phyloP scores from a whole-genome alignment of 805 yeast genomes.

The Yamadazyma ubonensis region DNA sequence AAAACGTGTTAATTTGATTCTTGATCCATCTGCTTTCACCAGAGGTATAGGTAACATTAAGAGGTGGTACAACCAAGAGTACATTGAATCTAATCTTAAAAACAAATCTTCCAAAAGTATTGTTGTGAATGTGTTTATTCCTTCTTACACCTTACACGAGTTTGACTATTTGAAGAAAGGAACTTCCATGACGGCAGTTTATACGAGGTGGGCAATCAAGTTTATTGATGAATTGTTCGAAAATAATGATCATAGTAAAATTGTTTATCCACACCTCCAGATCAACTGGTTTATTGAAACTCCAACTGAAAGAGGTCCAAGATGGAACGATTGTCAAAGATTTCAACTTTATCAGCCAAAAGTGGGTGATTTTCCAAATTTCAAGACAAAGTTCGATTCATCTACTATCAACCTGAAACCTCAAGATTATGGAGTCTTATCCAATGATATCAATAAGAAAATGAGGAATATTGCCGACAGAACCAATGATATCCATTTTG shows the following conservation, averaged over 20 bases:
- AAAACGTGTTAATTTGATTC: slow-evolving; percentile 39
- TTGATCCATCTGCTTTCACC: slow-evolving; percentile 68
- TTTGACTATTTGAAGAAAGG: slow-evolving; percentile 59
- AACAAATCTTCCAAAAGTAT: slow-evolving; percentile 18
- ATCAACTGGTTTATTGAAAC: slow-evolving; percentile 29
- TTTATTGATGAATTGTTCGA: slow-evolving; percentile 53
- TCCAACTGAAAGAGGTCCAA: slow-evolving; percentile 46
- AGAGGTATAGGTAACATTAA: slow-evolving; percentile 68
- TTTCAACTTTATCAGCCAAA: slow-evolving; percentile 47
- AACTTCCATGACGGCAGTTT: slow-evolving; percentile 53
- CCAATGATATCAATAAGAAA: slow-evolving; percentile 5
- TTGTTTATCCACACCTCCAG: slow-evolving; percentile 10
- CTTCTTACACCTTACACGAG: slow-evolving; percentile 57
- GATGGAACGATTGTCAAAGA: slow-evolving; percentile 49
- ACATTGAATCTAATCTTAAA: slow-evolving; percentile 15
- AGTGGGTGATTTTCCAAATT: slow-evolving; percentile 50
- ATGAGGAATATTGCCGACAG: slow-evolving; percentile 1
- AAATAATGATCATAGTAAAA: slow-evolving; percentile 2
- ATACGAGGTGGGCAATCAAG: slow-evolving; percentile 62
- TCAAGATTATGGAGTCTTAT: slow-evolving; percentile 7
- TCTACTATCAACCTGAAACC: slow-evolving; percentile 19
- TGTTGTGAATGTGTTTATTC: slow-evolving; percentile 45
- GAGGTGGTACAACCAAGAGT: slow-evolving; percentile 53
- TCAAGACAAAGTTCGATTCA: slow-evolving; percentile 35
- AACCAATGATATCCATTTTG: slow-evolving; percentile 28